Base-by-base conservation (phyloP, 2,329 filamentous ascomycete species). In the Fusarium oligoseptatum region DNA sequence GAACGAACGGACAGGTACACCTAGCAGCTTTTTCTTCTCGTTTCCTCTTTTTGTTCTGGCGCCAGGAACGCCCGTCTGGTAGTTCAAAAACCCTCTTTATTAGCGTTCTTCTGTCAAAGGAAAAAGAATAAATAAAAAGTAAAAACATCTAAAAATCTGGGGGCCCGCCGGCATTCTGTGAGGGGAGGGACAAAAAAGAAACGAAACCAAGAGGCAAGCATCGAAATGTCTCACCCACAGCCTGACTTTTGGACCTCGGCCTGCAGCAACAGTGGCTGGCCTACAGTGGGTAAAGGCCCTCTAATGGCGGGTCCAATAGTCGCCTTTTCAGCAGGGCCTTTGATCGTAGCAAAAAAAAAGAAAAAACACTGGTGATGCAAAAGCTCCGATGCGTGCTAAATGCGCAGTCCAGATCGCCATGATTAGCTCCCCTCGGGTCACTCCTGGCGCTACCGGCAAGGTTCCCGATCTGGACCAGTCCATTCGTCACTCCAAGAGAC, bases 391-490 rank as follows among this genome's bases (percentile, higher is more conserved):
- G 15, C 29, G 39, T 56, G 50, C 37, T 39, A 63, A 29, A 60
- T 62, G 34, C 36, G 14, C 22, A 60, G 48, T 36, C 15, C 17
- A 64, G 68, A 68, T 72, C 66, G 39, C 55, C 34, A 37, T 63
- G 22, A 32, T 17, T 43, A 29, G 39, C 20, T 56, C 22, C 20
- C 32, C 48, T 43, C 56, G 60, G 63, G 36, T 65, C 52, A 34
- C 37, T 45, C 65, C 58, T 58, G 37, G 57, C 43, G n/a, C 67
- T 45, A 60, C 58, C 48, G 20, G 57, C 34, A 24, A 45, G 41
- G 58, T 56, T 41, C 43, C 57, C 67, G 70, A 74, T 74, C 72
- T 72, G 67, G 72, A 56, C 71, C 68, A 67, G 56, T 68, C 64
- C 56, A 70, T 66, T 73, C 52, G 66, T 68, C 52, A 68, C 41